Evolutionary conservation across 495 filamentous ascomycete genomes (phyloP), one percentile per base, ranked within the genome.

Genomic region (Ascobolus immersus): DNA sequence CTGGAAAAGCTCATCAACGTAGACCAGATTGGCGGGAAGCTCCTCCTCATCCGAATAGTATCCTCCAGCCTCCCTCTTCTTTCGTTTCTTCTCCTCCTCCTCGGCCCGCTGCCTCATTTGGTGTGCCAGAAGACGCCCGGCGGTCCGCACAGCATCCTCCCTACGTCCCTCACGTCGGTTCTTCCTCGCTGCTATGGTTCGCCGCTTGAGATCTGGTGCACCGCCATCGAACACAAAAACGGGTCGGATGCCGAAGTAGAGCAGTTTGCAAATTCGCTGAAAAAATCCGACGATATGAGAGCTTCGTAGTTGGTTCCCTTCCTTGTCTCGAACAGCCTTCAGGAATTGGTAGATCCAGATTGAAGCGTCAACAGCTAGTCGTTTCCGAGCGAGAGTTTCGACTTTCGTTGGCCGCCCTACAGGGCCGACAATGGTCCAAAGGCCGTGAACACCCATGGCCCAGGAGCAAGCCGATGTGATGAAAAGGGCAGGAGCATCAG

Each of bases 331-430:
- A 2, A 96, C 89, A 12, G 86, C 86, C 56, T 96, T 96, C 40
- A 96, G 65, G 49, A 96, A 96, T 50, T 96, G 86, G 57, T 96
- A 96, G 38, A 96, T 93, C 86, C 86, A 96, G 47, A 94, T 96
- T 2, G 80, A 91, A 33, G 89, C 86, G 54, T 96, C 86, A 52
- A 96, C 77, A 19, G 86, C 86, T 38, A 96, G 69, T 15, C 86
- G 78, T 51, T 90, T 92, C 39, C 72, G 73, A 51, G 92, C 91
- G 33, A 96, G 71, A 1, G 86, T 90, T 49, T 89, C 79, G 43
- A 96, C 75, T 53, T 90, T 90, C 38, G 86, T 81, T 12, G 74
- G 74, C 15, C 74, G 70, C 17, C 84, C 86, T 47, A 74, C 90
- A 21, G 86, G 86, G 52, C 89, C 75, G 38, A 92, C 60, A 31